Percentiles rank a stretch among this genome's conserved stretches.
These are phyloP conservation scores for Rhodotorula diobovata DNA, from an alignment of 768 basidiomycete genomes.

Conservation along the genomic window DNA sequence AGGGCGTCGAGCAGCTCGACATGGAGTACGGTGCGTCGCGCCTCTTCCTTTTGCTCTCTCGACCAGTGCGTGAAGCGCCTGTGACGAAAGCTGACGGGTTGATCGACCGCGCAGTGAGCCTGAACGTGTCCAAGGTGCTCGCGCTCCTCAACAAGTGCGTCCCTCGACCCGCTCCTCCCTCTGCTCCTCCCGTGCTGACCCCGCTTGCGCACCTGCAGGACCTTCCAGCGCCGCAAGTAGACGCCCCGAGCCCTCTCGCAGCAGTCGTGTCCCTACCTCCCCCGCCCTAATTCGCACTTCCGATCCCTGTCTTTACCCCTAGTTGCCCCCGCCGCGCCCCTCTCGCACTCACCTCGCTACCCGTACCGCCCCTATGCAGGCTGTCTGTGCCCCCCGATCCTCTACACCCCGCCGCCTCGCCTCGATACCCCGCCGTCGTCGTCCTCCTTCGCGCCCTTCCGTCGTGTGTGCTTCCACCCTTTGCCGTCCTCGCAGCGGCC, in stretches of 20 bases:
- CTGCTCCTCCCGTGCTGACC: background rate
- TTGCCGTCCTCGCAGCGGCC: no score
- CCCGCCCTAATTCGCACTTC: no score
- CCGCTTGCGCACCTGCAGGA: background rate
- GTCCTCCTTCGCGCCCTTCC: no score
- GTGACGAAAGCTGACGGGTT: background rate
- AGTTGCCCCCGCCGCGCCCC: no score
- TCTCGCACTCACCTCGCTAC: background rate
- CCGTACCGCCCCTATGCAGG: no score
- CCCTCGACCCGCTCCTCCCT: background rate
- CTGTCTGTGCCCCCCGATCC: no score
- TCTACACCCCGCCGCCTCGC: no score
- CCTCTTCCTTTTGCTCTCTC: background rate
- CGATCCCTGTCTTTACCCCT: no score
- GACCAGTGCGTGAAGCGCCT: background rate
- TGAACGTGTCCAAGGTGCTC: conserved; percentile 34
- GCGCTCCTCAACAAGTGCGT: conserved; percentile 37
- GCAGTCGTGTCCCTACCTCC: background rate
- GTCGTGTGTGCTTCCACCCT: no score
- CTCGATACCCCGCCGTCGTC: no score
- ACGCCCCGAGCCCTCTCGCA: background rate
- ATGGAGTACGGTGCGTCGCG: conserved; percentile 83
- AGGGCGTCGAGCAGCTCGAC: conserved; percentile 92
- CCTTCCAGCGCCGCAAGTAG: conserved; percentile 32
- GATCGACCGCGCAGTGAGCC: conserved; percentile 6